A percentile compares a stretch with the other conserved stretches of the same genome.
Evolutionary conservation across 176 grass and related monocot species (phyloP).

Genomic region (Tuctoria greenei): DNA sequence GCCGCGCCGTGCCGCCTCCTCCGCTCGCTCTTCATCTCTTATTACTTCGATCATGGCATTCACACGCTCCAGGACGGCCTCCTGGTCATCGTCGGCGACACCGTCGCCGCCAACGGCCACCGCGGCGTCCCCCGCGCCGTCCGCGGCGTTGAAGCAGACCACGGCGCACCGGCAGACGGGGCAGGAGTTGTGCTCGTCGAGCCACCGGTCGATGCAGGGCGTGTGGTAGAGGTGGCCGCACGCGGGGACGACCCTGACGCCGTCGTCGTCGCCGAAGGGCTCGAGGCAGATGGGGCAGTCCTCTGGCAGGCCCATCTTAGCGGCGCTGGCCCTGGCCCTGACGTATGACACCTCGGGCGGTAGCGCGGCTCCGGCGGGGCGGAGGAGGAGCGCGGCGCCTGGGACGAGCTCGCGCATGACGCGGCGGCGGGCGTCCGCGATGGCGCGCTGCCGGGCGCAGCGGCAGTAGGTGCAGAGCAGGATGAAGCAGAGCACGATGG

Average conservation of each 20-base stretch:
- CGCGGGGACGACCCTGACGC: constrained; percentile 62
- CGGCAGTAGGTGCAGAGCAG: constrained; percentile 68
- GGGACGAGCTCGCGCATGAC: constrained; percentile 45
- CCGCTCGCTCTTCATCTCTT: constrained; percentile 34
- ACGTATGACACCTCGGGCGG: constrained; percentile 47
- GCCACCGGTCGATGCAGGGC: constrained; percentile 72
- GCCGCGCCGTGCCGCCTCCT: constrained; percentile 14
- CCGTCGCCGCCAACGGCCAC: neutral
- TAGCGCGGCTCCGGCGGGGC: constrained; percentile 14
- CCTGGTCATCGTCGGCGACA: constrained; percentile 26
- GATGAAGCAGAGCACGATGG: constrained; percentile 59
- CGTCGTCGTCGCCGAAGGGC: constrained; percentile 49
- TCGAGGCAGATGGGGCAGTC: constrained; percentile 69
- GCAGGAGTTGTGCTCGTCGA: constrained; percentile 58
- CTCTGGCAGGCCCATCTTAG: constrained; percentile 29
- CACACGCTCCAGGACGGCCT: constrained; percentile 53
- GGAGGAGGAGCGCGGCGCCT: constrained; percentile 27
- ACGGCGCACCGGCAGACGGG: constrained; percentile 62
- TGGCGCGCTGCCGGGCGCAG: constrained; percentile 49
- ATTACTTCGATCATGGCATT: constrained; percentile 55
- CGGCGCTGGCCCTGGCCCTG: neutral
- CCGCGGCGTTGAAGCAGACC: constrained; percentile 23
- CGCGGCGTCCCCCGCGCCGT: neutral
- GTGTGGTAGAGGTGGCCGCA: constrained; percentile 70
- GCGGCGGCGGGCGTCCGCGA: constrained; percentile 35